Conservation (phyloP, 257 asterid species). For the Plantago elongata region DNA sequence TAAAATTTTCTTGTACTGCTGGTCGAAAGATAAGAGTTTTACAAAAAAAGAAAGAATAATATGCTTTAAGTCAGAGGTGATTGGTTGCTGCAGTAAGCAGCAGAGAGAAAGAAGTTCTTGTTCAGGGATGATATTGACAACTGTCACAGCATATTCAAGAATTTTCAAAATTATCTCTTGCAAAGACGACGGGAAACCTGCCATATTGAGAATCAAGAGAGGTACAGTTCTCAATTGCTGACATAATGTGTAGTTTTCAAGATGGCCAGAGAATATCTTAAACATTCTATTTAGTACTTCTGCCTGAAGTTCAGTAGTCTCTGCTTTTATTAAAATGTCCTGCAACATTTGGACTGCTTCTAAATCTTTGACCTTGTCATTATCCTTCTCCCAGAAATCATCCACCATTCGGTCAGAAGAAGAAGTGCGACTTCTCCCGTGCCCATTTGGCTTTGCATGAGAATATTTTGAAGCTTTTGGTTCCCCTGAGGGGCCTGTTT, state of each 20-base stretch:
- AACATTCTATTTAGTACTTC: slow-evolving; percentile 93
- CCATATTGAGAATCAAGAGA: slow-evolving; percentile 93
- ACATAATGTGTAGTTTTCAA: slow-evolving; percentile 86
- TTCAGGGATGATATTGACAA: slow-evolving; percentile 91
- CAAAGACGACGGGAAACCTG: slow-evolving; percentile 73
- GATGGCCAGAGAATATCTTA: slow-evolving; percentile 91
- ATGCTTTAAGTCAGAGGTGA: slow-evolving; percentile 69
- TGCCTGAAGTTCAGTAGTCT: slow-evolving; percentile 77
- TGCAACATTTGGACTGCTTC: slow-evolving; percentile 97
- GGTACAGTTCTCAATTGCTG: slow-evolving; percentile 96
- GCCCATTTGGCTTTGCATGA: slow-evolving; percentile 54
- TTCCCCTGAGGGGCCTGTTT: slow-evolving; percentile 63
- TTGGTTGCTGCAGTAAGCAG: slow-evolving; percentile 92
- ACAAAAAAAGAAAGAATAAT: slow-evolving; percentile 86
- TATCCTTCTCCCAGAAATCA: slow-evolving; percentile 84
- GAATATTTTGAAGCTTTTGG: slow-evolving; percentile 48
- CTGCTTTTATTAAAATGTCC: slow-evolving; percentile 91
- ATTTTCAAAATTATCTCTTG: slow-evolving; percentile 94
- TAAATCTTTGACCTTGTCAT: slow-evolving; percentile 80
- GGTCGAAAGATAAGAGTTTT: slow-evolving; percentile 91
- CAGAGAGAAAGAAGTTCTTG: slow-evolving; percentile 97
- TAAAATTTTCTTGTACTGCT: slow-evolving; percentile 88
- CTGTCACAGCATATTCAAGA: slow-evolving; percentile 96
- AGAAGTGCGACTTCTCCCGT: slow-evolving; percentile 62
- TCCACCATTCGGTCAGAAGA: slow-evolving; percentile 69